phyloP scores from a whole-genome alignment of 108 stramenopile species.

The Skeletonema grethae region DNA sequence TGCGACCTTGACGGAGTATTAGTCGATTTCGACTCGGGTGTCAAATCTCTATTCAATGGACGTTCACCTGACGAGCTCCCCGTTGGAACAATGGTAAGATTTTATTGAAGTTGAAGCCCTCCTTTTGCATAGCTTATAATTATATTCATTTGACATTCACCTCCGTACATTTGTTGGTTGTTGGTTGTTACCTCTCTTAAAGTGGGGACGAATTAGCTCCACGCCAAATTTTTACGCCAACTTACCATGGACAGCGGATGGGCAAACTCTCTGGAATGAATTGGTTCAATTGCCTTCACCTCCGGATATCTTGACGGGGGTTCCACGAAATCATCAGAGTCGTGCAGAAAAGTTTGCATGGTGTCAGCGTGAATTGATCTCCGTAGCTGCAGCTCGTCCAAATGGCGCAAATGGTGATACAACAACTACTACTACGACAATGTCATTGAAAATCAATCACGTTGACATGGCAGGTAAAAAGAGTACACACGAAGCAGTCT shows the following conservation, averaged over 20 bases:
- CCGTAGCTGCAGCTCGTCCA: background rate
- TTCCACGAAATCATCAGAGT: slow-evolving; percentile 43
- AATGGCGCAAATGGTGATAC: background rate
- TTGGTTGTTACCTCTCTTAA: too few species aligned
- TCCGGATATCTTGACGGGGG: slow-evolving; percentile 76
- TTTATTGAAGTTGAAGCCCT: too few species aligned
- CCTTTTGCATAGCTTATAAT: too few species aligned
- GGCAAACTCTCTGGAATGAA: slow-evolving; percentile 62
- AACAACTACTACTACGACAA: background rate
- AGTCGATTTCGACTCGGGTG: slow-evolving; percentile 76
- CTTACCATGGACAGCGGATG: slow-evolving; percentile 76
- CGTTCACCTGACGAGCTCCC: slow-evolving; percentile 35
- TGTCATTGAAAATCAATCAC: slow-evolving; percentile 39
- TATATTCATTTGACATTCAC: too few species aligned
- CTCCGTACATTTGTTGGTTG: too few species aligned
- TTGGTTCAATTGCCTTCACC: slow-evolving; percentile 26
- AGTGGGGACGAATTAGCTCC: slow-evolving; percentile 63
- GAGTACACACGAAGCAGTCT: slow-evolving; percentile 34
- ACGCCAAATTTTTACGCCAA: slow-evolving; percentile 54
- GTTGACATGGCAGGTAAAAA: slow-evolving; percentile 71
- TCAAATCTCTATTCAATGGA: slow-evolving; percentile 49
- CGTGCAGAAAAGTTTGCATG: slow-evolving; percentile 66
- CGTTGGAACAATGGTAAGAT: slow-evolving; percentile 3
- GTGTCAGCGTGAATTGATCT: slow-evolving; percentile 70
- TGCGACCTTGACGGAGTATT: slow-evolving; percentile 86